Evolutionary conservation across 2,329 filamentous ascomycete species (phyloP), one percentile per base, ranked within the genome.

Genomic region (Bipolaris bicolor): DNA sequence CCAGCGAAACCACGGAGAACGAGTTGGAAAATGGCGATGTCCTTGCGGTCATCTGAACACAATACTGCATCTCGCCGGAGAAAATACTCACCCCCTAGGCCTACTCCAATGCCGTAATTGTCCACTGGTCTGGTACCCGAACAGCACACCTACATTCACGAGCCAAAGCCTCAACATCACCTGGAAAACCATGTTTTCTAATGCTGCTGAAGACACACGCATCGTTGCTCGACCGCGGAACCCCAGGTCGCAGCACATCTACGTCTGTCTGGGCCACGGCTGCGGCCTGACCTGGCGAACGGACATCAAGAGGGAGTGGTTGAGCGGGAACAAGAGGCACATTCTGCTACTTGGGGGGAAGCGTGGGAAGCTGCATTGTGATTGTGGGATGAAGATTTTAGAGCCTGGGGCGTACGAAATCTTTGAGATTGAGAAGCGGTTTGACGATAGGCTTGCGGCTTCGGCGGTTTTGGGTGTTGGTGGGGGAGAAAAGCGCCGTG

Each of bases 221-320:
- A 20, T 29, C 15, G 5, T 49, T 7, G 13, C 29, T 13, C 26
- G 15, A 20, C 31, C n/a, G 3, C 45, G 24, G 11, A 37, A 37
- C 15, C 20, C 7, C 10, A n/a, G n/a, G 7, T 29, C 29, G 15
- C 18, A 26, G 5, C 22, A 49, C 9, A n/a, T 20, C 0, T 44
- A 49, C 9, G 24, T 49, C 7, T 44, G 37, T 13, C 45, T 49
- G 1, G 39, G 16, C 6, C 11, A 29, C 13, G 39, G 31, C 11
- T 49, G 52, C 13, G 45, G 39, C 15, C 39, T 49, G 6, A 49
- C 29, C 20, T 55, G 46, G 52, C 39, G 46, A 15, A 55, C 39
- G 11, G 52, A 31, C 10, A 24, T 49, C n/a, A 39, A 45, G 11
- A 31, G 22, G 11, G 44, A 39, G 15, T 45, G 52, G 52, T n/a